phyloP scores from a whole-genome alignment of 2,329 filamentous ascomycete species.

The Hypoxylon sp. region DNA sequence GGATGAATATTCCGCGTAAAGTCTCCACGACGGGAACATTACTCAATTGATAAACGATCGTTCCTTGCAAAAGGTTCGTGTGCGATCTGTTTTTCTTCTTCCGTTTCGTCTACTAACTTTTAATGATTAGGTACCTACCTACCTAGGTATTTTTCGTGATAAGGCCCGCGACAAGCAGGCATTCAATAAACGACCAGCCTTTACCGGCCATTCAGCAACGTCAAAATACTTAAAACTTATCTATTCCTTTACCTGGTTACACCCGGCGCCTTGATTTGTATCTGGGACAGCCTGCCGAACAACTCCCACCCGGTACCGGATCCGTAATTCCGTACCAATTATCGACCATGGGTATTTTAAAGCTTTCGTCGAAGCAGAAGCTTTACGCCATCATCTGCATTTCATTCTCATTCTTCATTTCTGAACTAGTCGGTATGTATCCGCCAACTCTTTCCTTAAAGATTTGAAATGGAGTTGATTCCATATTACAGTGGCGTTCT shows the following conservation, averaged over 20 bases:
- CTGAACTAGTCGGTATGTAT: slow-evolving; percentile 62
- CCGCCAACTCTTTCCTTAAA: not conserved
- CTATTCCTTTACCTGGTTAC: not conserved
- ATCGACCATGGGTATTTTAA: slow-evolving; percentile 53
- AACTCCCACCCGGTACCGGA: slow-evolving; percentile 21
- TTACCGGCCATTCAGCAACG: not conserved
- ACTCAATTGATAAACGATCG: slow-evolving; percentile 22
- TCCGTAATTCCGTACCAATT: slow-evolving; percentile 11
- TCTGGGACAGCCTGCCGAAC: slow-evolving; percentile 2
- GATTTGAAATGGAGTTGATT: slow-evolving; percentile 15
- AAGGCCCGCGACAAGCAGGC: not conserved
- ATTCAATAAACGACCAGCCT: not conserved
- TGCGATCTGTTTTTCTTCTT: not conserved
- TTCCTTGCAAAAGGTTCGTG: slow-evolving; percentile 1
- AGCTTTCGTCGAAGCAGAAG: slow-evolving; percentile 59
- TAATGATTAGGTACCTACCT: not conserved
- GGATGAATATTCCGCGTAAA: slow-evolving; percentile 10
- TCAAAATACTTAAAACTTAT: not conserved
- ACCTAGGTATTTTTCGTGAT: not conserved
- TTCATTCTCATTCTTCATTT: slow-evolving; percentile 64
- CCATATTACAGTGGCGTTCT: slow-evolving; percentile 49
- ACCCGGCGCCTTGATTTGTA: slow-evolving; percentile 1
- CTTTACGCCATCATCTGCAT: slow-evolving; percentile 63
- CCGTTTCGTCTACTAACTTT: not conserved
- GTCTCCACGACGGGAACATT: slow-evolving; percentile 1